phyloP scores from a whole-genome alignment of 2,329 filamentous ascomycete genomes.

The Pseudogymnoascus sp. region DNA sequence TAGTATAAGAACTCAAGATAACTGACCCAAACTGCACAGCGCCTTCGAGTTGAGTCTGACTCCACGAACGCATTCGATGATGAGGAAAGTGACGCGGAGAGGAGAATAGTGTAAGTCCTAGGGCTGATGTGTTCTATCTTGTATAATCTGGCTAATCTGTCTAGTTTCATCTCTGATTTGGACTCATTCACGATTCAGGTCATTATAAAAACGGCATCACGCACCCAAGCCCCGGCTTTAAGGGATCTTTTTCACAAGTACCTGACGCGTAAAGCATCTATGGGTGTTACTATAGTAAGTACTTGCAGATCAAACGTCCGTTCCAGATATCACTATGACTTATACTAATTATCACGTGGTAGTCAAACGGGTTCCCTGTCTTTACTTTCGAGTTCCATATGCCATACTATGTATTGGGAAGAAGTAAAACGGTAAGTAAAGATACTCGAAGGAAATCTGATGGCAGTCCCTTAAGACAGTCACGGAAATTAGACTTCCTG shows the following conservation, averaged over 20 bases:
- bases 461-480: constrained; percentile 11
- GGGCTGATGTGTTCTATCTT: no score
- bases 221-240: constrained; percentile 10
- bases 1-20: no score
- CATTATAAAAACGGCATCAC: constrained; percentile 11
- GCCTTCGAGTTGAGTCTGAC: no score
- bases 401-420: constrained; percentile 13
- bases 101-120: no score
- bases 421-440: not conserved
- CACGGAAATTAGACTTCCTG: constrained; percentile 18
- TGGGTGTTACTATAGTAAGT: constrained; percentile 13
- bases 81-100: no score
- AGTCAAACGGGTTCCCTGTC: constrained; percentile 11
- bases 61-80: no score
- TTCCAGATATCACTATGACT: not conserved
- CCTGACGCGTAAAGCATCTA: constrained; percentile 9
- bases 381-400: constrained; percentile 14
- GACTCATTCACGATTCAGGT: constrained; percentile 10
- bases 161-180: constrained; percentile 2
- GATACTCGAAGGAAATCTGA: not conserved
- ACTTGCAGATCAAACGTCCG: not conserved
- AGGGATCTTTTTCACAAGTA: constrained; percentile 14
- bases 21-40: no score
- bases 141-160: no score
- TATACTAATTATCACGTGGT: not conserved